Evolutionary conservation across 2,329 filamentous ascomycete species (phyloP), one percentile per base, ranked within the genome.

Genomic region (Chrysosporium keratinophilum): DNA sequence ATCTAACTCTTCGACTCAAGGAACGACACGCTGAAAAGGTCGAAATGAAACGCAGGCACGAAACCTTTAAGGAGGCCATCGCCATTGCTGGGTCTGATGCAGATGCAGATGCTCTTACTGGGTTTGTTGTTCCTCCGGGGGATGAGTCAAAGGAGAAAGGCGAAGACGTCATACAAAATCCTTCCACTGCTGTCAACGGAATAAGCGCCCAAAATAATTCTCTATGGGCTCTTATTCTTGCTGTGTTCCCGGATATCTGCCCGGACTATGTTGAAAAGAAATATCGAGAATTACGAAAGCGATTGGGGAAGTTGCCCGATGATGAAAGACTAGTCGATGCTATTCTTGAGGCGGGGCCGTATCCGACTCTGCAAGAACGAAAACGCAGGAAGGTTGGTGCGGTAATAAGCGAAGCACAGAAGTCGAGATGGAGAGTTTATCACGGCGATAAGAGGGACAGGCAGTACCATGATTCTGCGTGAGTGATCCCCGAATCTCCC

Each of bases 181-280:
- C 20, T 12, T 11, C n/a, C n/a, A 6, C 48, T 43, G 40, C 5
- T 9, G 19, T 19, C 34, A 15, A 40, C 9, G 9, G 4, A 4
- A 34, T 23, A 34, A n/a, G 12, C 3, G 28, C 15, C 10, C 7
- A 31, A 44, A 11, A 3, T 3, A 14, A 31, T 34, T 28, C 50
- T 3, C 44, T 42, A 10, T 62, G 75, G 15, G 57, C 60, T 7
- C 61, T 64, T n/a, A 61, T 78, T 15, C 37, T 72, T 3, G 61
- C 64, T 10, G 59, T 78, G 7, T 77, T 78, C 52, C 76, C 76
- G 7, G 74, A 73, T 47, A 74, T 78, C 40, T 70, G 69, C 52
- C 67, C 63, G 19, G 62, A 69, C 10, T 69, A 74, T 59, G 67
- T 77, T 19, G 59, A 58, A 10, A 59, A 62, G 14, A 60, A 75